phyloP scores from a whole-genome alignment of 2,329 filamentous ascomycete species.

The Trichoderma hamatum region DNA sequence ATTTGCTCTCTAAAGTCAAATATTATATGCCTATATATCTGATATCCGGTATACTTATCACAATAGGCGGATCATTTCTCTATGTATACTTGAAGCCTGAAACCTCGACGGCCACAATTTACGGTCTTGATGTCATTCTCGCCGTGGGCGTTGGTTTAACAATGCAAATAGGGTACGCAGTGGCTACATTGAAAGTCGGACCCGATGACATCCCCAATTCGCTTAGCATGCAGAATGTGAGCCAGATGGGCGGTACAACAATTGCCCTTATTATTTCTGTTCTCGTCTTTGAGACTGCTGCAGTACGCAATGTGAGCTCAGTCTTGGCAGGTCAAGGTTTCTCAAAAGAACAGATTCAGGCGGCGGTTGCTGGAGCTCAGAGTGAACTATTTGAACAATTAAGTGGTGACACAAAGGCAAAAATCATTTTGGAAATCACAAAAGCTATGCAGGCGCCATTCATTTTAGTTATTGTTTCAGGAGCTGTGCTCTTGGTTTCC shows the following conservation, averaged over 20 bases:
- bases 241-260: conserved; percentile 35
- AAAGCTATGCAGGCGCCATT: conserved; percentile 13
- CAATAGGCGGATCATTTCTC: conserved; percentile 12
- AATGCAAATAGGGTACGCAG: conserved; percentile 36
- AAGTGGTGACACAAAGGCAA: neutral
- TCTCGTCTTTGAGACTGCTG: conserved; percentile 39
- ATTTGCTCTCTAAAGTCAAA: conserved; percentile 16
- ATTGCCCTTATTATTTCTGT: conserved; percentile 35
- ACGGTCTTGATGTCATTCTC: conserved; percentile 24
- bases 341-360: conserved; percentile 7
- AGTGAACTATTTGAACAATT: conserved; percentile 13
- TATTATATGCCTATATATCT: conserved; percentile 25
- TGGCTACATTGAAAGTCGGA: conserved; percentile 32
- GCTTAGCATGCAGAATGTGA: conserved; percentile 34
- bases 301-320: conserved; percentile 1
- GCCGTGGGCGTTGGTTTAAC: conserved; percentile 28
- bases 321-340: conserved; percentile 6
- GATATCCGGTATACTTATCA: conserved; percentile 19
- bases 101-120: conserved; percentile 21
- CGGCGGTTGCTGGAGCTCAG: conserved; percentile 18
- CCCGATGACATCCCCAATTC: neutral
- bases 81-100: neutral
- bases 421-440: conserved; percentile 9
- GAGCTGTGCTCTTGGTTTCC: neutral
- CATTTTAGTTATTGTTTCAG: conserved; percentile 19